Conservation (phyloP, 169 alveolate genomes). For the Eimeria acervulina region DNA sequence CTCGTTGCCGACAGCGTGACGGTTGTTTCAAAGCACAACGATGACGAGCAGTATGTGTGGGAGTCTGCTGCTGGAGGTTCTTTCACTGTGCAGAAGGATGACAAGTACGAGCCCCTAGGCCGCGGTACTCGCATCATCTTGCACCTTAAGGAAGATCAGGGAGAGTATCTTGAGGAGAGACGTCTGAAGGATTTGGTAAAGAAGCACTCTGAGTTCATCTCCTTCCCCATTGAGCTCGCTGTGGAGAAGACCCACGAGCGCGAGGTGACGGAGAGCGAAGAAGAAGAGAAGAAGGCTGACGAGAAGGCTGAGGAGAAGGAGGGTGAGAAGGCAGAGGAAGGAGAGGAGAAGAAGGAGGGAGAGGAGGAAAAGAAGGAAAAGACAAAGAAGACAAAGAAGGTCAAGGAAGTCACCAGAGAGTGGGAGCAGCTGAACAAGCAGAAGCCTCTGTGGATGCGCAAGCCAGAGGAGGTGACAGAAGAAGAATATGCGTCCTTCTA, state of each 20-base stretch:
- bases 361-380: slow-evolving; percentile 87
- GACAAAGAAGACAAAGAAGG: slow-evolving; percentile 97
- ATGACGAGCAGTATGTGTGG: slow-evolving; percentile 99
- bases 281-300: slow-evolving; percentile 90
- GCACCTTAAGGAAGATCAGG: slow-evolving; percentile 97
- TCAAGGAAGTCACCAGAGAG: slow-evolving; percentile 98
- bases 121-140: slow-evolving; percentile 98
- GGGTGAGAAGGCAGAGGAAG: slow-evolving; percentile 92
- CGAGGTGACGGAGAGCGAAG: slow-evolving; percentile 99
- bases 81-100: slow-evolving; percentile 97
- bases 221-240: slow-evolving; percentile 99
- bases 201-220: slow-evolving; percentile 99
- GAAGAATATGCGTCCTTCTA: slow-evolving; percentile 99
- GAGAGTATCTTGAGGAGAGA: slow-evolving; percentile 98
- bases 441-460: slow-evolving; percentile 99
- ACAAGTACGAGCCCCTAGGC: slow-evolving; percentile 89
- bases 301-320: slow-evolving; percentile 86
- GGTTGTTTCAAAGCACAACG: slow-evolving; percentile 98
- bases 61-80: slow-evolving; percentile 99
- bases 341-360: slow-evolving; percentile 90
- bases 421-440: slow-evolving; percentile 99
- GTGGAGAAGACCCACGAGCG: slow-evolving; percentile 98
- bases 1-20: slow-evolving; percentile 99
- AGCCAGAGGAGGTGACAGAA: slow-evolving; percentile 98
- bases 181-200: slow-evolving; percentile 98